phyloP scores from a whole-genome alignment of 805 yeast species.

The Starmerella tilneyi region DNA sequence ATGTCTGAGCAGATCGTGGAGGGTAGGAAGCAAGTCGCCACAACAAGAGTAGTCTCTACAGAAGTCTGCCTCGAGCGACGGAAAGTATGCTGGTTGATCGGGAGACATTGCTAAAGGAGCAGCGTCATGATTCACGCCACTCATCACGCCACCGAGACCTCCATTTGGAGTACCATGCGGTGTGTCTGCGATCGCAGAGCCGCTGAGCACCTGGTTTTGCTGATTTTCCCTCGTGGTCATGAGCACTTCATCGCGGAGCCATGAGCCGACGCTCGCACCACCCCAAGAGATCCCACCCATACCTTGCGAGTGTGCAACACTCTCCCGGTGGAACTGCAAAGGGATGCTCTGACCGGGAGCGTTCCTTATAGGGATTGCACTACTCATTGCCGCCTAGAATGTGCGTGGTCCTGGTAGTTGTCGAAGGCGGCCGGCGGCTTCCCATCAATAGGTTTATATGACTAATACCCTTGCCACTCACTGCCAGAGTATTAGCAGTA shows the following conservation, averaged over 20 bases:
- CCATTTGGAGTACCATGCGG: slow-evolving; percentile 4
- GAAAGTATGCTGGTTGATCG: slow-evolving; percentile 60
- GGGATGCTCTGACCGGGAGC: slow-evolving; percentile 18
- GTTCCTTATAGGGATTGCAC: slow-evolving; percentile 22
- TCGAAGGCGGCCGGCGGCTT: slow-evolving; percentile 5
- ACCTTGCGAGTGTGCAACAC: slow-evolving; percentile 92
- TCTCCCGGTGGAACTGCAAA: slow-evolving; percentile 62
- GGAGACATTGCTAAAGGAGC: slow-evolving; percentile 26
- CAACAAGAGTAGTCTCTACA: slow-evolving; percentile 96
- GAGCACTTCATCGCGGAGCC: slow-evolving; percentile 77
- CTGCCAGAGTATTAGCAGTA: not conserved
- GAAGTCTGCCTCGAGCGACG: slow-evolving; percentile 88
- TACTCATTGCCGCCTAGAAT: slow-evolving; percentile 17
- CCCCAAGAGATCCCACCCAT: slow-evolving; percentile 99
- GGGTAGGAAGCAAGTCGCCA: slow-evolving; percentile 81
- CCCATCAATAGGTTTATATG: not conserved
- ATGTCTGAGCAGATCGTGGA: slow-evolving; percentile 86
- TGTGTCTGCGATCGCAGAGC: slow-evolving; percentile 13
- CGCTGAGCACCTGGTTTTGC: slow-evolving; percentile 11
- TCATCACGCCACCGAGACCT: not conserved
- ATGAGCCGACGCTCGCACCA: slow-evolving; percentile 83
- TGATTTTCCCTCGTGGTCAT: slow-evolving; percentile 24
- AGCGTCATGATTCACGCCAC: slow-evolving; percentile 2
- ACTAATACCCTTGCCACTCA: slow-evolving; percentile 8
- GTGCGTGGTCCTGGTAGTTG: slow-evolving; percentile 1